Base-by-base conservation (phyloP, 352 stramenopile species). In the Pythium phragmiticola region DNA sequence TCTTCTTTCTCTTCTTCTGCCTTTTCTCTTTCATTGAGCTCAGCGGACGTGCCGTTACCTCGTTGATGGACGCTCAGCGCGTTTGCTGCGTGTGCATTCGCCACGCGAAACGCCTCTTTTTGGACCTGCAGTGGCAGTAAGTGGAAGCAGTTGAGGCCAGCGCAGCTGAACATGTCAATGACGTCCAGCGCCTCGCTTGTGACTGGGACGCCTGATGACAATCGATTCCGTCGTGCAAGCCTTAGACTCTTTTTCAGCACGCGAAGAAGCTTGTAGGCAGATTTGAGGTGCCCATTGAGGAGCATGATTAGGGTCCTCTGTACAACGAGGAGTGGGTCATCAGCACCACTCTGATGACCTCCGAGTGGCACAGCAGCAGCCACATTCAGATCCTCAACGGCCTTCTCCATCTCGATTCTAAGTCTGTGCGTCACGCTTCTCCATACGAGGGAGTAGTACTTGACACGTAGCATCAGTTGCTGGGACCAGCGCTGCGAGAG, bases 381-480 rank as follows among this genome's bases (percentile, higher is more conserved):
- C 13, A 77, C 12, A n/a, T 87, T 84, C 12, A 89, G 50, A 47
- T 87, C 77, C 46, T 85, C 75, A 0, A 86, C 77, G 0, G 73
- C 72, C 60, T 72, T 67, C 12, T 84, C 69, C 65, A 78, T 85
- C 50, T 84, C 77, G 19, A 78, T 75, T 48, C 76, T 77, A 21
- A 83, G 54, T 5, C 76, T 66, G 57, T 65, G 72, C 1, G 71
- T 69, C 46, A 87, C 57, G 36, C 73, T 84, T 45, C 77, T 62
- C 75, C 71, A 87, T 17, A 87, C 53, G n/a, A 81, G 55, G n/a
- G 67, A 82, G 50, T 85, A 82, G 46, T 76, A 82, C 37, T 81
- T 81, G 30, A 76, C 67, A 8, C 72, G 74, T 13, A 78, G 56
- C 23, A 77, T 12, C 9, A 81, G 39, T n/a, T 69, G 50, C 7